These are phyloP conservation scores for Tagetes erecta DNA, from an alignment of 129 eudicot species.

Conservation along the genomic window DNA sequence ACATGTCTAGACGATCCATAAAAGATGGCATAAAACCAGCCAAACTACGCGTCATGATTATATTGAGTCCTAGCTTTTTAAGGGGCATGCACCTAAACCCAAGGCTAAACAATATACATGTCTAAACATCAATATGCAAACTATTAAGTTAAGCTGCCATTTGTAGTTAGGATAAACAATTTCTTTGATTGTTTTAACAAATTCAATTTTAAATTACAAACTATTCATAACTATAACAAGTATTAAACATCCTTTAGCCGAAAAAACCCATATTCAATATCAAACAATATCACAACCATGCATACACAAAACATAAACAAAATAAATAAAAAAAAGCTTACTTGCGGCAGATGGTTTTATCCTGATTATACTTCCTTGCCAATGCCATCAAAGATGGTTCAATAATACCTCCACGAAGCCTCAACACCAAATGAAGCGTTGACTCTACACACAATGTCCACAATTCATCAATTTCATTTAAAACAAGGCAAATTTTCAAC, in stretches of 20 bases:
- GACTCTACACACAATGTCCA: slow-evolving; percentile 39
- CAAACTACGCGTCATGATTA: no score
- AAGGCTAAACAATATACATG: no score
- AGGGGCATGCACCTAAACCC: no score
- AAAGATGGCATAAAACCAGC: no score
- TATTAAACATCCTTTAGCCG: not conserved
- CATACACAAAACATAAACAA: not conserved
- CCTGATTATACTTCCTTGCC: slow-evolving; percentile 66
- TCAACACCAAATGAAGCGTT: slow-evolving; percentile 63
- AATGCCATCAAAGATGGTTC: slow-evolving; percentile 68
- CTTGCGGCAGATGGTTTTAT: slow-evolving; percentile 72
- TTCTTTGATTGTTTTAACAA: not conserved
- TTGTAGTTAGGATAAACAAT: not conserved
- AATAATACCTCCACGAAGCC: slow-evolving; percentile 71
- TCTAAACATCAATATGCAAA: no score
- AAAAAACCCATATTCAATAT: not conserved
- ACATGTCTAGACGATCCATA: no score
- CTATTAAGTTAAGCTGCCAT: not conserved
- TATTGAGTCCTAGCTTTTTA: no score
- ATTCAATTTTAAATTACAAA: not conserved
- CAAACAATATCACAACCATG: not conserved
- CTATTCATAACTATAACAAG: not conserved
- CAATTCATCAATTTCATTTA: not conserved
- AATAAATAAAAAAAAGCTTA: slow-evolving; percentile 13
- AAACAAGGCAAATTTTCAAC: no score